Evolutionary conservation across 139 green algal genomes (phyloP).

Genomic region (Mesostigma viride): DNA sequence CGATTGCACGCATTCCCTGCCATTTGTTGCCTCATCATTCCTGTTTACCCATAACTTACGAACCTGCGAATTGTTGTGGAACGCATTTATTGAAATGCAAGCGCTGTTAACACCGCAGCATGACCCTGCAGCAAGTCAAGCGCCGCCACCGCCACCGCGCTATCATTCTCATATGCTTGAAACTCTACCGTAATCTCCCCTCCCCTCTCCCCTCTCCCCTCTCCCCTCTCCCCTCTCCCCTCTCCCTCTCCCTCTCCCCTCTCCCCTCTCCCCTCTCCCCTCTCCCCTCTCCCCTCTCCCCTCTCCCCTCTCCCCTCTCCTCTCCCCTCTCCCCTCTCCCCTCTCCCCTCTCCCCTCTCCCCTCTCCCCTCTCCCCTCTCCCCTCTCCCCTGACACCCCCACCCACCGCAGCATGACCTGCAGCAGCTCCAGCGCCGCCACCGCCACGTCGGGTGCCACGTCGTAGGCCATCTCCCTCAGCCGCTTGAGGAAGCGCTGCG

Average conservation of each 20-base stretch:
- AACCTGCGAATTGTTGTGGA: too few species aligned
- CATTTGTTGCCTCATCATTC: too few species aligned
- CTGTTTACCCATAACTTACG: too few species aligned
- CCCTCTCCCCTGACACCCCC: neutral
- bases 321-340: neutral
- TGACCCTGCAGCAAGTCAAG: too few species aligned
- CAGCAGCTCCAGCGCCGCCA: slow-evolving; percentile 59
- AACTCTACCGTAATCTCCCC: too few species aligned
- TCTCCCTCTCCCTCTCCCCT: neutral
- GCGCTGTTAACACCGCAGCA: too few species aligned
- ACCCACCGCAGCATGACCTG: slow-evolving; percentile 9
- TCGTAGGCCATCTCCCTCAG: slow-evolving; percentile 77
- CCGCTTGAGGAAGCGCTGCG: slow-evolving; percentile 56
- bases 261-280: neutral
- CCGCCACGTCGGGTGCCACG: slow-evolving; percentile 47
- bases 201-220: too few species aligned
- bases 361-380: neutral
- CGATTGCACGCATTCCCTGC: too few species aligned
- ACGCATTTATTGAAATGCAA: too few species aligned
- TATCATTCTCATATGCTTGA: too few species aligned
- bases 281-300: neutral
- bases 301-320: neutral
- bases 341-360: neutral
- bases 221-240: too few species aligned
- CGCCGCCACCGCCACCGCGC: too few species aligned